A percentile compares a stretch with the other conserved stretches of the same genome.
These are phyloP conservation scores for Guadua angustifolia DNA, from an alignment of 176 grass and related monocot genomes.

Conservation along the genomic window DNA sequence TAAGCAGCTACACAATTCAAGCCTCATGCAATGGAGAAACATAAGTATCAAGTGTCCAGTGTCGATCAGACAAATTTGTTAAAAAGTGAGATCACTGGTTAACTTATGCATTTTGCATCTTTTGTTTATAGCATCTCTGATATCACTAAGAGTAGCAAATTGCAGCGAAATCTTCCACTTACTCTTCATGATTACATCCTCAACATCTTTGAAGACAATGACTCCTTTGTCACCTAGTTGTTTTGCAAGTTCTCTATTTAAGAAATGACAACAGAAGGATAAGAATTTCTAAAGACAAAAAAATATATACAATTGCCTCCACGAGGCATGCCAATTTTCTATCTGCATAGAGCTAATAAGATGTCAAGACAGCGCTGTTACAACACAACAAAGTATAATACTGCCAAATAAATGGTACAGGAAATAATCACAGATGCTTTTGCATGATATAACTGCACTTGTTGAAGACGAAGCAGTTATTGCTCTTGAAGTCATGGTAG, in stretches of 20 bases:
- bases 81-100: not conserved
- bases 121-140: slow-evolving; percentile 26
- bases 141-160: slow-evolving; percentile 6
- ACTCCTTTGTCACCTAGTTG: slow-evolving; percentile 65
- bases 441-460: not conserved
- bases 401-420: not conserved
- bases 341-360: not conserved
- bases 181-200: slow-evolving; percentile 86
- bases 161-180: slow-evolving; percentile 23
- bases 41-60: not conserved
- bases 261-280: slow-evolving; percentile 43
- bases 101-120: not conserved
- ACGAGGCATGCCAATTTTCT: not conserved
- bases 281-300: not conserved
- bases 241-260: slow-evolving; percentile 84
- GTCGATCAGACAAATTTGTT: not conserved
- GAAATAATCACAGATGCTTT: not conserved
- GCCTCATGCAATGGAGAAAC: not conserved
- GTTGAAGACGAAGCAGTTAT: not conserved
- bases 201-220: slow-evolving; percentile 82
- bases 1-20: slow-evolving; percentile 9
- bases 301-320: slow-evolving; percentile 7
- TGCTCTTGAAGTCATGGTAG: not conserved
- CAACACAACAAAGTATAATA: not conserved
- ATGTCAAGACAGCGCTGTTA: not conserved